Conservation (phyloP, 2,329 filamentous ascomycete genomes). For the Aspergillus pseudonomiae region DNA sequence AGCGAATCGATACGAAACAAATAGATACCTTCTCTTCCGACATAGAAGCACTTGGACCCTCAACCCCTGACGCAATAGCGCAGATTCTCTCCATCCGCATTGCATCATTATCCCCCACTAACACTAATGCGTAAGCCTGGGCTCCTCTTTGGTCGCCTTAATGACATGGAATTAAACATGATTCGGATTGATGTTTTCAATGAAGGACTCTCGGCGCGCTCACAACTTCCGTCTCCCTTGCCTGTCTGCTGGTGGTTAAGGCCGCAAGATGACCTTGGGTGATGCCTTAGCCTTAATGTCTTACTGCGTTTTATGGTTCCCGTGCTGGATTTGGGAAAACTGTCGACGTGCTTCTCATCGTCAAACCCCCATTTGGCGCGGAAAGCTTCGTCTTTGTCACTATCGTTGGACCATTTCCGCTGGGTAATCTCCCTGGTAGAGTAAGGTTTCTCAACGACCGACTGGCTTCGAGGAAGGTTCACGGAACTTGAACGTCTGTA, state of each 20-base stretch:
- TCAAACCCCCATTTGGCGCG: slow-evolving; percentile 4
- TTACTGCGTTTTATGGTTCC: slow-evolving; percentile 13
- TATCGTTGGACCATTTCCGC: not conserved
- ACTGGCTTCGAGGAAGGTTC: slow-evolving; percentile 17
- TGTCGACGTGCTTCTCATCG: slow-evolving; percentile 11
- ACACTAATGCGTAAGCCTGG: slow-evolving; percentile 11
- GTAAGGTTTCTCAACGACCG: not conserved
- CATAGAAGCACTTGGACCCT: not conserved
- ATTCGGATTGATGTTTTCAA: slow-evolving; percentile 20
- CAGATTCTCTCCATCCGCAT: slow-evolving; percentile 7
- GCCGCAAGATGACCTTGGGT: slow-evolving; percentile 6
- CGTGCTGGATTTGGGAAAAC: slow-evolving; percentile 4
- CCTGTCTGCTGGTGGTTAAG: not conserved
- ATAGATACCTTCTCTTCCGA: slow-evolving; percentile 4
- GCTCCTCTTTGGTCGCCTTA: slow-evolving; percentile 17
- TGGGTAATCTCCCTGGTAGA: not conserved
- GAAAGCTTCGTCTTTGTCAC: not conserved
- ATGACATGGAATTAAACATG: slow-evolving; percentile 26
- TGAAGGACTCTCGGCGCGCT: slow-evolving; percentile 5
- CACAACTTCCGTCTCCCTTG: slow-evolving; percentile 9
- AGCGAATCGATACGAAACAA: slow-evolving; percentile 16
- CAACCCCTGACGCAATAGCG: slow-evolving; percentile 15
- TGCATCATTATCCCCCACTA: slow-evolving; percentile 24
- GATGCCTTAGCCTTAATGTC: slow-evolving; percentile 13
- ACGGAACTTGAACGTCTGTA: slow-evolving; percentile 69